These are phyloP conservation scores for Pseudonitzschia pungens DNA, from an alignment of 108 stramenopile genomes.

Conservation along the genomic window DNA sequence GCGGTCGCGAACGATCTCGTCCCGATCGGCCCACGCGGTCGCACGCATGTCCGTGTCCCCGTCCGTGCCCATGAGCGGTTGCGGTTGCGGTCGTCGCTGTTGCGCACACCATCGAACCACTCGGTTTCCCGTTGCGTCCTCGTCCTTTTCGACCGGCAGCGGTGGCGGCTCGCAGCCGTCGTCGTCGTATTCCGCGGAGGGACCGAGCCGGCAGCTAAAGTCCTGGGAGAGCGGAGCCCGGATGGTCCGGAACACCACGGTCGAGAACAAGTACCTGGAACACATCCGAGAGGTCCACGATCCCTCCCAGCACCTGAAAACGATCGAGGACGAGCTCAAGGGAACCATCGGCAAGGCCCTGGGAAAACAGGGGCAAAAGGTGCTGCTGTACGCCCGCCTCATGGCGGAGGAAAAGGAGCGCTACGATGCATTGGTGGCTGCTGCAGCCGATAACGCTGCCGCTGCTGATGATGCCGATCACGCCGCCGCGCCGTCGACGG, in stretches of 20 bases:
- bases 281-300: conserved; percentile 65
- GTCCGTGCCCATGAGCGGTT: too few species aligned
- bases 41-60: too few species aligned
- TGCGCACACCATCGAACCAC: too few species aligned
- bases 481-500: neutral
- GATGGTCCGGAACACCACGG: conserved; percentile 65
- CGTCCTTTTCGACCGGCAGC: too few species aligned
- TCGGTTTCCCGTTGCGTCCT: too few species aligned
- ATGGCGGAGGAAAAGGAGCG: conserved; percentile 47
- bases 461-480: conserved; percentile 3
- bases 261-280: conserved; percentile 65
- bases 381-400: conserved; percentile 43
- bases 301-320: conserved; percentile 73
- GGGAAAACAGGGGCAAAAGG: conserved; percentile 73
- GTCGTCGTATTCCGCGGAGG: neutral
- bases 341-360: conserved; percentile 79
- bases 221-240: conserved; percentile 72
- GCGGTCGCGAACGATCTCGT: too few species aligned
- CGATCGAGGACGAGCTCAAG: conserved; percentile 81
- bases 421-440: conserved; percentile 38
- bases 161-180: too few species aligned
- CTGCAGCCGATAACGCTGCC: neutral
- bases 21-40: too few species aligned
- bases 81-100: too few species aligned
- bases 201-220: conserved; percentile 17